Conservation (phyloP, 441 rosid genomes). For the Gossypium gossypioides region DNA sequence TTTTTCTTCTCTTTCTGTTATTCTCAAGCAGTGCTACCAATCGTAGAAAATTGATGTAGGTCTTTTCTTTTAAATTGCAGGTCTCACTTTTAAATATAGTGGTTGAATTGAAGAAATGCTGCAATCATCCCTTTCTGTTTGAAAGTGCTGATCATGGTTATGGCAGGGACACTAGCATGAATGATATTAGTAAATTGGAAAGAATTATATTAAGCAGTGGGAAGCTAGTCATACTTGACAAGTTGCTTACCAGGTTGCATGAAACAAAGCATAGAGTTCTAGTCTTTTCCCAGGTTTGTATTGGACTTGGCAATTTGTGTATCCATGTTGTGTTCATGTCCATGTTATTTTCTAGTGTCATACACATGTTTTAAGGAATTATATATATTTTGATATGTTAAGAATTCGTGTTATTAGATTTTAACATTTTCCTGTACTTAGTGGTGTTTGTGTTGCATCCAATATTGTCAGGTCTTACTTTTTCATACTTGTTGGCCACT, state of each 20-base stretch:
- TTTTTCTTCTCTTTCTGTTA: slow-evolving; percentile 8
- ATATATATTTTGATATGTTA: not conserved
- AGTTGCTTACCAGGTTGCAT: slow-evolving; percentile 82
- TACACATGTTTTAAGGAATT: not conserved
- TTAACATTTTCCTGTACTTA: not conserved
- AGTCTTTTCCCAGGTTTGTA: slow-evolving; percentile 91
- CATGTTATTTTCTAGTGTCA: not conserved
- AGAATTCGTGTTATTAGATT: not conserved
- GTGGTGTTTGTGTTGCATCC: too few species aligned
- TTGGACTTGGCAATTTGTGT: slow-evolving; percentile 7
- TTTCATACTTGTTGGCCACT: not conserved
- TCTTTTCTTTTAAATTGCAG: slow-evolving; percentile 33
- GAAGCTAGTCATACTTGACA: slow-evolving; percentile 95
- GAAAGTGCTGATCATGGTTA: slow-evolving; percentile 99
- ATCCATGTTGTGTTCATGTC: not conserved
- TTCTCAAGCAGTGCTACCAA: not conserved
- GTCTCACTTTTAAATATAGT: slow-evolving; percentile 97
- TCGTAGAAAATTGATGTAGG: slow-evolving; percentile 15
- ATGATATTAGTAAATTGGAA: slow-evolving; percentile 77
- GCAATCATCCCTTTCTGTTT: slow-evolving; percentile 98
- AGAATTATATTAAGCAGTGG: slow-evolving; percentile 93
- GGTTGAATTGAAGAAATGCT: slow-evolving; percentile 98
- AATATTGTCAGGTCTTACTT: not conserved
- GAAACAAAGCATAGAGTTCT: slow-evolving; percentile 95
- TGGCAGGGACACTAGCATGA: slow-evolving; percentile 61